Percentiles rank a stretch among this genome's conserved stretches.
phyloP scores from a whole-genome alignment of 305 asterid genomes.

The Fraxinus platypoda region DNA sequence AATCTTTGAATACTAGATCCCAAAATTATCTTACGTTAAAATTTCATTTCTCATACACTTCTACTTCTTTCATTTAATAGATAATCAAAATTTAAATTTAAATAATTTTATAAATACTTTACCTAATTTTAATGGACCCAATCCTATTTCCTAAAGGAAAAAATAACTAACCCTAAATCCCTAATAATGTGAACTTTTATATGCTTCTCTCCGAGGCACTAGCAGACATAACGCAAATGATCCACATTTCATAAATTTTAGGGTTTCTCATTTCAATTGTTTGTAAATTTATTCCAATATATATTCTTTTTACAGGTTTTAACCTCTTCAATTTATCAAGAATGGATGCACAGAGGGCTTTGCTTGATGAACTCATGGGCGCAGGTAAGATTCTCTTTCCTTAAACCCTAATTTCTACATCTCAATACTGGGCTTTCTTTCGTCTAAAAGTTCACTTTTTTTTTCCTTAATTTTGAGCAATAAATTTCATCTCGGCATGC shows the following conservation, averaged over 20 bases:
- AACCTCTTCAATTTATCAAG: slow-evolving; percentile 17
- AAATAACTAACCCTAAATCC: not conserved
- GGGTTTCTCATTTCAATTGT: slow-evolving; percentile 23
- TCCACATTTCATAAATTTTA: not conserved
- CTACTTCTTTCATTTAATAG: too few species aligned
- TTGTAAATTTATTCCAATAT: not conserved
- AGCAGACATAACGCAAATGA: not conserved
- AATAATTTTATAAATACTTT: too few species aligned
- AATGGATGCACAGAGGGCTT: slow-evolving; percentile 98
- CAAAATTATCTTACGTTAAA: too few species aligned
- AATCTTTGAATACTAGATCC: too few species aligned
- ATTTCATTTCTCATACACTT: too few species aligned
- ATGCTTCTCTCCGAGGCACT: not conserved
- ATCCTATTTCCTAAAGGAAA: not conserved
- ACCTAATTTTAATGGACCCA: not conserved
- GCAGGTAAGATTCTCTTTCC: slow-evolving; percentile 49
- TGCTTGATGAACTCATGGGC: slow-evolving; percentile 99
- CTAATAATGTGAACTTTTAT: not conserved
- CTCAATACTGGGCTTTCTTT: not conserved
- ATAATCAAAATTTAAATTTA: too few species aligned
- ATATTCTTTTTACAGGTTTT: slow-evolving; percentile 1
- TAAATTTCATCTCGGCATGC: slow-evolving; percentile 16
- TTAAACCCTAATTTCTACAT: slow-evolving; percentile 24
- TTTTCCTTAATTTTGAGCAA: not conserved
- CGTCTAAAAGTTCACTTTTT: not conserved